These are phyloP conservation scores for Quercus dentata DNA, from an alignment of 306 rosid genomes.

Conservation along the genomic window DNA sequence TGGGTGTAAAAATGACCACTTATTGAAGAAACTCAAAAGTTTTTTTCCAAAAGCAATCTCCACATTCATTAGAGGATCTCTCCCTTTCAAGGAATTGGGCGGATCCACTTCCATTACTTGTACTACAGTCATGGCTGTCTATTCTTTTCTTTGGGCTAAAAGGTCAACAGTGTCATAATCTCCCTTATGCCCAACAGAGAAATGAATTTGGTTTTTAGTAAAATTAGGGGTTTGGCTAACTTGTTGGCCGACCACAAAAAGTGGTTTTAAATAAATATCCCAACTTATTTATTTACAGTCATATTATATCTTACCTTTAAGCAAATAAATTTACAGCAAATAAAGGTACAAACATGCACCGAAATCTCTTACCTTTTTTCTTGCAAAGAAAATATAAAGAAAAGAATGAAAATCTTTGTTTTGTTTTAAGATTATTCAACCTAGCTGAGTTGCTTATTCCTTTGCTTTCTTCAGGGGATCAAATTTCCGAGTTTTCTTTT, in stretches of 20 bases:
- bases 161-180: conserved; percentile 30
- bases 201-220: background rate
- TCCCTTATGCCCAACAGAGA: background rate
- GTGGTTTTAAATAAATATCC: too few species aligned
- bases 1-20: conserved; percentile 3
- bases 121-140: conserved; percentile 1
- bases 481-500: background rate
- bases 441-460: background rate
- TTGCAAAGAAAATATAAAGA: too few species aligned
- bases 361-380: too few species aligned
- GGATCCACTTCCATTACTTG: background rate
- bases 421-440: too few species aligned
- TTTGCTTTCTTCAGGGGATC: background rate
- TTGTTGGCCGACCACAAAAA: too few species aligned
- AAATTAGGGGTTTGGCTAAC: too few species aligned
- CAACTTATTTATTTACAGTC: too few species aligned
- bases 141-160: conserved; percentile 21
- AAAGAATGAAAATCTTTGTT: too few species aligned
- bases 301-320: too few species aligned
- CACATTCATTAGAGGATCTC: conserved; percentile 10
- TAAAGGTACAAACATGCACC: too few species aligned
- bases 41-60: background rate
- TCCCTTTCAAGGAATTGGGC: conserved; percentile 31
- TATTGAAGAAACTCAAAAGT: background rate
- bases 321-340: too few species aligned